These are phyloP conservation scores for Fusarium goolgardi DNA, from an alignment of 2,329 filamentous ascomycete species.

Conservation along the genomic window DNA sequence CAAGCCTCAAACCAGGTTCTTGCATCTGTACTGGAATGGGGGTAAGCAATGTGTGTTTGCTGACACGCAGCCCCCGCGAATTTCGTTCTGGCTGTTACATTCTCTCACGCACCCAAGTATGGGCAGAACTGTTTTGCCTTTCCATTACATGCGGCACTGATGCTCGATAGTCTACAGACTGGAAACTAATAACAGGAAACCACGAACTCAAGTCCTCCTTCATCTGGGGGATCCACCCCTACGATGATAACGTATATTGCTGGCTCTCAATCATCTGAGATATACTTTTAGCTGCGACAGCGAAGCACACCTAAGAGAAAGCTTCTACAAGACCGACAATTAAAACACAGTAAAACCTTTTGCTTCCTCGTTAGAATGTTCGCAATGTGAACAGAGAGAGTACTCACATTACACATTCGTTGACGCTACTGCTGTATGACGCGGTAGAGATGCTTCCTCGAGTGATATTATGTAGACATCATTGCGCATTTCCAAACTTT, in stretches of 20 bases:
- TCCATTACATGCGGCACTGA: too few relatives aligned
- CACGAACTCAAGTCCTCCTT: not conserved
- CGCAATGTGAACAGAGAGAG: too few relatives aligned
- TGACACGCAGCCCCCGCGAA: not conserved
- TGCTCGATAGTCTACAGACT: not conserved
- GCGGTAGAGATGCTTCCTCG: not conserved
- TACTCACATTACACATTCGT: not conserved
- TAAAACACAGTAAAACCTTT: too few relatives aligned
- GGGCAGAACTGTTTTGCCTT: too few relatives aligned
- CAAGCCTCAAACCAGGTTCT: not conserved
- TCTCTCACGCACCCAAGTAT: not conserved
- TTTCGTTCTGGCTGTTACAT: not conserved
- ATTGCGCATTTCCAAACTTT: not conserved
- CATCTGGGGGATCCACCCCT: not conserved
- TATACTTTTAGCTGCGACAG: too few relatives aligned
- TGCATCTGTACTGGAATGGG: not conserved
- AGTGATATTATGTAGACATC: conserved; percentile 1
- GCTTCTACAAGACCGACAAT: too few relatives aligned
- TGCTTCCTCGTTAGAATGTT: too few relatives aligned
- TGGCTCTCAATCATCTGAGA: too few relatives aligned
- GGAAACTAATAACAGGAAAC: not conserved
- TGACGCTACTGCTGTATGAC: not conserved
- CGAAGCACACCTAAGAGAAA: too few relatives aligned
- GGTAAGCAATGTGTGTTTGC: too few relatives aligned
- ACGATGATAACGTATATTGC: not conserved